phyloP scores from a whole-genome alignment of 2,329 filamentous ascomycete genomes.

The Malbranchea cinnamomea region DNA sequence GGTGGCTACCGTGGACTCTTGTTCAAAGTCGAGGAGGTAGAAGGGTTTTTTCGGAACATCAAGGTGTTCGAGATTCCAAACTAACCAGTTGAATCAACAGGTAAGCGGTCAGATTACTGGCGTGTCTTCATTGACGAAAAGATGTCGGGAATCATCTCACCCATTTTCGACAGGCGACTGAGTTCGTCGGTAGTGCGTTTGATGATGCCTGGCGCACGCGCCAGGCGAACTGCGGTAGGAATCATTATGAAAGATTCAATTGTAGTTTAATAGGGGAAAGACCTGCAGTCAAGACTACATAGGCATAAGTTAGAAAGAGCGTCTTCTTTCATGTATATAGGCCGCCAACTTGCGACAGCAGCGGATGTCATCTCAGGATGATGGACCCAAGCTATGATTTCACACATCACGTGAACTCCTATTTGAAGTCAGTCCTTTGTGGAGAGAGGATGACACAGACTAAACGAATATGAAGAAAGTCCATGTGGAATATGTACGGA shows the following conservation, averaged over 20 bases:
- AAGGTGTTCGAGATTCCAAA: slow-evolving; percentile 26
- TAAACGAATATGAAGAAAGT: too few relatives aligned
- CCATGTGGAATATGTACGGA: too few relatives aligned
- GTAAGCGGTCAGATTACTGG: not conserved
- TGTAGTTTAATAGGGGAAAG: slow-evolving; percentile 1
- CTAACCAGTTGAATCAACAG: slow-evolving; percentile 12
- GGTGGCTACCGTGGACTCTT: slow-evolving; percentile 18
- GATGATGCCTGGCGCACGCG: slow-evolving; percentile 36
- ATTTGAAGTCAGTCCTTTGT: too few relatives aligned
- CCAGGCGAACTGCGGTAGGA: slow-evolving; percentile 24
- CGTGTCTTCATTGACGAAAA: not conserved
- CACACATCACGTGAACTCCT: too few relatives aligned
- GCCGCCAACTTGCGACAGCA: too few relatives aligned
- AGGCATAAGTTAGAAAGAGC: not conserved
- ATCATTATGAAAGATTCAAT: slow-evolving; percentile 18
- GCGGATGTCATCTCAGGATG: too few relatives aligned
- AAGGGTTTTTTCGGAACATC: slow-evolving; percentile 25
- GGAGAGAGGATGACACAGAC: too few relatives aligned
- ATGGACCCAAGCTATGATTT: too few relatives aligned
- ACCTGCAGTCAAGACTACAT: not conserved
- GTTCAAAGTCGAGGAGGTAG: slow-evolving; percentile 27
- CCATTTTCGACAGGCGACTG: slow-evolving; percentile 39
- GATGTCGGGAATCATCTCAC: slow-evolving; percentile 18
- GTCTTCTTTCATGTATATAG: too few relatives aligned
- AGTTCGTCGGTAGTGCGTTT: slow-evolving; percentile 45